Conservation (phyloP, 352 stramenopile species). For the Thalassiosira ordinaria region DNA sequence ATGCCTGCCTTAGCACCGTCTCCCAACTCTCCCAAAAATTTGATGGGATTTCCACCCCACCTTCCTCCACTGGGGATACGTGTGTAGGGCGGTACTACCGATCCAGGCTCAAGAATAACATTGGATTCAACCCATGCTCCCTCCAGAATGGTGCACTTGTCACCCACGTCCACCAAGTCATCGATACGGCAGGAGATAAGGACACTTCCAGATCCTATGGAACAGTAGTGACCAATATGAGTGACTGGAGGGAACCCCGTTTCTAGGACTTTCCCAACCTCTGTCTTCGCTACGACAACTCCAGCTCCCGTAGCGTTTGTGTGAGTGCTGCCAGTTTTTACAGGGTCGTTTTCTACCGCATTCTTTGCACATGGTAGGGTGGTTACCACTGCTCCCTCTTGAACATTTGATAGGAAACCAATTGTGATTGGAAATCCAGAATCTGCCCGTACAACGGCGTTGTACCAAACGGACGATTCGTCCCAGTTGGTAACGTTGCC, state of each 20-base stretch:
- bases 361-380: constrained; percentile 61
- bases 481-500: constrained; percentile 85
- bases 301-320: constrained; percentile 40
- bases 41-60: constrained; percentile 96
- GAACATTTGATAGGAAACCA: constrained; percentile 79
- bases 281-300: constrained; percentile 47
- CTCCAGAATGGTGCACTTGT: constrained; percentile 84
- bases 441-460: constrained; percentile 83
- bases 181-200: constrained; percentile 80
- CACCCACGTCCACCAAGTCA: constrained; percentile 79
- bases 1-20: constrained; percentile 90
- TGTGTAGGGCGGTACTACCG: constrained; percentile 92
- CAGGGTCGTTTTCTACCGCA: constrained; percentile 43
- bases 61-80: constrained; percentile 92
- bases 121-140: constrained; percentile 71
- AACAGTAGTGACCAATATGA: constrained; percentile 81
- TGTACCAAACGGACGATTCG: constrained; percentile 85
- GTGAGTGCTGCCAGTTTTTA: constrained; percentile 39
- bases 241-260: constrained; percentile 79
- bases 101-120: constrained; percentile 80
- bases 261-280: constrained; percentile 56
- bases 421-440: constrained; percentile 79
- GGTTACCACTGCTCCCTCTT: constrained; percentile 80
- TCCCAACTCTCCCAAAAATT: constrained; percentile 92
- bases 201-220: constrained; percentile 76